These are phyloP conservation scores for Amanita thiersii DNA, from an alignment of 768 basidiomycete species.

Conservation along the genomic window DNA sequence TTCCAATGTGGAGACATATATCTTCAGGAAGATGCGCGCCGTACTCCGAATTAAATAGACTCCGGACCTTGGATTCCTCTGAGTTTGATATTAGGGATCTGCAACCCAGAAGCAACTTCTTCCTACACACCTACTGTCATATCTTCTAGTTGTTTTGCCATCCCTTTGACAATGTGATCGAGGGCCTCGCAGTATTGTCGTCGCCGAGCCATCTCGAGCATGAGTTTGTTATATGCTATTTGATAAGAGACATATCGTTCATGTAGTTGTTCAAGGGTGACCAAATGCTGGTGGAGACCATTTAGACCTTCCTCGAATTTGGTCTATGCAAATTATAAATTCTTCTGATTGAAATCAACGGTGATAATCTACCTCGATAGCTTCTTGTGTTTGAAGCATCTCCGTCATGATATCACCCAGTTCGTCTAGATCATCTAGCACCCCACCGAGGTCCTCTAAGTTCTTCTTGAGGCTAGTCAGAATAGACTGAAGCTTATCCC, in stretches of 20 bases:
- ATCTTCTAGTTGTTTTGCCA: constrained; percentile 54
- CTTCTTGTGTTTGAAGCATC: constrained; percentile 64
- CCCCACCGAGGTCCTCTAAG: constrained; percentile 38
- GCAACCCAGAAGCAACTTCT: neutral
- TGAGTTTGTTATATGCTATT: constrained; percentile 62
- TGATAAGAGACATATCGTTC: constrained; percentile 63
- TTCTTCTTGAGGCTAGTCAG: constrained; percentile 37
- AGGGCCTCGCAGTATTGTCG: constrained; percentile 57
- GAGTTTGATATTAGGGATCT: constrained; percentile 8
- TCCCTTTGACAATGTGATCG: constrained; percentile 56
- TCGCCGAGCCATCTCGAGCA: constrained; percentile 67
- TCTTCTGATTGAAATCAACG: neutral
- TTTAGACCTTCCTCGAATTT: constrained; percentile 47
- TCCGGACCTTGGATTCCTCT: constrained; percentile 65
- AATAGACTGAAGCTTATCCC: constrained; percentile 39
- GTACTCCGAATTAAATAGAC: constrained; percentile 65
- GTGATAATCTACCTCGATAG: constrained; percentile 46
- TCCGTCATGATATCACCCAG: constrained; percentile 74
- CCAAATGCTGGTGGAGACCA: constrained; percentile 51
- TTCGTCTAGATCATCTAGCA: constrained; percentile 63
- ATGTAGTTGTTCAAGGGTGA: constrained; percentile 55
- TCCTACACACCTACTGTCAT: constrained; percentile 53
- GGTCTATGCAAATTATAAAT: constrained; percentile 21
- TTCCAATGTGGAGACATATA: constrained; percentile 69
- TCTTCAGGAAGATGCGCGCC: constrained; percentile 72